A percentile compares a stretch with the other conserved stretches of the same genome.
These are phyloP conservation scores for Vigna hirtella DNA, from an alignment of 306 rosid genomes.

Conservation along the genomic window DNA sequence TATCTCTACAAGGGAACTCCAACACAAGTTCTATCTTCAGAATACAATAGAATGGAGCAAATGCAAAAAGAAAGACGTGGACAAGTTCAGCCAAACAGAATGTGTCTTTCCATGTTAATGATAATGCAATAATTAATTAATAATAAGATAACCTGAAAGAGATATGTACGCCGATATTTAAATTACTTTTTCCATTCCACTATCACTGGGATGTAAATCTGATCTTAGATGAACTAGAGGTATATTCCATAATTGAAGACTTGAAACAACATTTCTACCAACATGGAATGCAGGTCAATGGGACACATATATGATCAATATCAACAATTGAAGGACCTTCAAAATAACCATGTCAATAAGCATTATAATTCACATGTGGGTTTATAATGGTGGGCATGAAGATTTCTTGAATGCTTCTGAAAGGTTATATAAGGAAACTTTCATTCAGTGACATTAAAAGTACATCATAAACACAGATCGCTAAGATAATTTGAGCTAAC, in stretches of 20 bases:
- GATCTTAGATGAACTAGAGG: background rate
- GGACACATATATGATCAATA: conserved; percentile 1
- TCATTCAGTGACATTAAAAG: background rate
- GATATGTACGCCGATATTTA: conserved; percentile 8
- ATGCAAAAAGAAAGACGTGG: background rate
- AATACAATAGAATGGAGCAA: conserved; percentile 4
- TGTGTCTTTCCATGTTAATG: background rate
- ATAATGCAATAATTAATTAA: background rate
- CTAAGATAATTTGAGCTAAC: conserved; percentile 5
- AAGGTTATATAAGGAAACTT: conserved; percentile 28
- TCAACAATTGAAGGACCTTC: conserved; percentile 10
- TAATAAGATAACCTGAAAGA: background rate
- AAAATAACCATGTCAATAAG: conserved; percentile 7
- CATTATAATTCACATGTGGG: background rate
- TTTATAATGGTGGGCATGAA: conserved; percentile 9
- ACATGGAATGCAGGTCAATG: background rate
- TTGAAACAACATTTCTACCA: background rate
- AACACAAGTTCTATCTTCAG: background rate
- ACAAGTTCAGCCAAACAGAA: conserved; percentile 6
- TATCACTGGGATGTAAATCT: background rate
- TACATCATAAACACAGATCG: conserved; percentile 7
- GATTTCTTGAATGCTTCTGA: conserved; percentile 1
- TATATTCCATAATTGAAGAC: conserved; percentile 3
- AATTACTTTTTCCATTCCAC: conserved; percentile 6
- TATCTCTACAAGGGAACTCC: background rate